These are phyloP conservation scores for Hyaloscypha variabilis DNA, from an alignment of 495 filamentous ascomycete genomes.

Conservation along the genomic window DNA sequence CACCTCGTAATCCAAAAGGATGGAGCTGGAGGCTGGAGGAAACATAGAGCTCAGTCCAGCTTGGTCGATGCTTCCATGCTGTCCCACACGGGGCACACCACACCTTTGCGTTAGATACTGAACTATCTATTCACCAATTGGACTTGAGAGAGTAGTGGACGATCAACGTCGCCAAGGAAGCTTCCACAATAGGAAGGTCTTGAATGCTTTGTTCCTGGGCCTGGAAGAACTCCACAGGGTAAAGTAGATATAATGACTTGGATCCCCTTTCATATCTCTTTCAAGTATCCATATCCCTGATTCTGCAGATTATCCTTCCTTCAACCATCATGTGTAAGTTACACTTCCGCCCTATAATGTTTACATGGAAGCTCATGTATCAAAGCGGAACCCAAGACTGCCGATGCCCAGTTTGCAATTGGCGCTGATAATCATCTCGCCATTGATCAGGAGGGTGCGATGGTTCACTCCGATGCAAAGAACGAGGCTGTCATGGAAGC, in stretches of 20 bases:
- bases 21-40: not conserved
- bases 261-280: not conserved
- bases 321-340: not conserved
- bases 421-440: not conserved
- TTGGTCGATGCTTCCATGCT: not conserved
- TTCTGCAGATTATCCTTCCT: not conserved
- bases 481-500: not conserved
- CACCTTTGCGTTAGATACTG: not conserved
- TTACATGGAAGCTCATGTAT: not conserved
- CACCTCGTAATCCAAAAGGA: not conserved
- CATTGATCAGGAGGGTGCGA: conserved; percentile 5
- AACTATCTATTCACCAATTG: not conserved
- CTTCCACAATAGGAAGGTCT: not conserved
- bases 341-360: not conserved
- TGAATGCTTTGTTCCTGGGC: not conserved
- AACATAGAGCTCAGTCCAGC: not conserved
- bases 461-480: conserved; percentile 5
- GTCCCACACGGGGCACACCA: no score
- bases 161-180: not conserved
- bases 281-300: not conserved
- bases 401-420: conserved; percentile 1
- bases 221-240: not conserved
- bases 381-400: conserved; percentile 2
- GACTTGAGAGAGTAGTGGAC: not conserved
- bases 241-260: not conserved